Evolutionary conservation across 371 early-diverging fungal genomes (phyloP), one percentile per base, ranked within the genome.

Genomic region (Zopfochytrium polystomum): DNA sequence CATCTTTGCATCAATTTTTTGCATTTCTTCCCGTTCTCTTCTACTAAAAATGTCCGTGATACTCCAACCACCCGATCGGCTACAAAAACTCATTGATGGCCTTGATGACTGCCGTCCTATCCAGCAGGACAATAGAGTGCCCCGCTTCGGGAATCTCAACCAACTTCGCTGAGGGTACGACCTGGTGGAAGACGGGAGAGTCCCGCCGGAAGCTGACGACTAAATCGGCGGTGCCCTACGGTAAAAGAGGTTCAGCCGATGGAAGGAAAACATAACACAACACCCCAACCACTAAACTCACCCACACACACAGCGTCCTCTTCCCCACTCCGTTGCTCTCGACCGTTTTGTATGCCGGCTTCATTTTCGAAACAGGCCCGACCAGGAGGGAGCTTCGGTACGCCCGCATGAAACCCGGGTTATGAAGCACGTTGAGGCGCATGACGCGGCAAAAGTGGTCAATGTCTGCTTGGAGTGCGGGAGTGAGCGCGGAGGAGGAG

Each of bases 381-480:
- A 54, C 9, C 4, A 25, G 30, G 22, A 65, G 27, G 13, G 55
- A 53, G 35, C 44, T 44, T 15, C 32, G 34, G 49, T 58, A 65
- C 11, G 57, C 45, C 20, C 65, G 51, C 27, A 55, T 22, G 51
- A 65, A 65, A 2, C 65, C 65, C 5, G 58, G 65, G 49, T 65
- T 32, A 30, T 43, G 50, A 9, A 35, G 18, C 48, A 55, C 33
- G 32, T 57, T 56, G 42, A 52, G 57, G 6, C 26, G 15, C 31
- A 44, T 51, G 11, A 60, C 60, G 15, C 1, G 44, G 27, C 22
- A 9, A 38, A 60, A 60, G 22, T 52, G 26, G n/a, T n/a, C n/a
- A n/a, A n/a, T 46, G 26, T 7, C 55, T 55, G 55, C 9, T 11
- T 13, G 45, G 42, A 55, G 7, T 38, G 25, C 18, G 25, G 43